Conservation (phyloP, 257 asterid species). For the Leptodermis oblonga region DNA sequence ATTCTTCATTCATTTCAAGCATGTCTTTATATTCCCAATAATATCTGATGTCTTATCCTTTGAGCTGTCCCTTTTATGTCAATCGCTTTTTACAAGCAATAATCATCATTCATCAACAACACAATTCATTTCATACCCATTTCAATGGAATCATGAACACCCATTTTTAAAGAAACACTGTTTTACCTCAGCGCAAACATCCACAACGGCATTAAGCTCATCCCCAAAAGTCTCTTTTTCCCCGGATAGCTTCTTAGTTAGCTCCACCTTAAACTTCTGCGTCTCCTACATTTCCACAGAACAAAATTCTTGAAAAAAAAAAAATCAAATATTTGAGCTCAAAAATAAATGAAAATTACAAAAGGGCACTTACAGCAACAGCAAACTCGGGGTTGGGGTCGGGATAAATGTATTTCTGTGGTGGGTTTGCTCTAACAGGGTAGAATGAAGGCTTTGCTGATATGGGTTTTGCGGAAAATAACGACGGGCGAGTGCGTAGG, state of each 20-base stretch:
- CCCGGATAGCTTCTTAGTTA: constrained; percentile 39
- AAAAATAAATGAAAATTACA: background rate
- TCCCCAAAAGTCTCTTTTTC: constrained; percentile 47
- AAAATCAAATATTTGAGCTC: background rate
- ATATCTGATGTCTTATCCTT: background rate
- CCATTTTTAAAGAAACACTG: background rate
- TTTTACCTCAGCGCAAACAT: constrained; percentile 43
- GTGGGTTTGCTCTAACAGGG: constrained; percentile 30
- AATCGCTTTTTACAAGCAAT: background rate
- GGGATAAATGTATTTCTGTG: constrained; percentile 47
- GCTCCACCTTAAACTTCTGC: constrained; percentile 49
- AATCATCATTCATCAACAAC: background rate
- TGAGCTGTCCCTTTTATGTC: background rate
- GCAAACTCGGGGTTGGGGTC: constrained; percentile 65
- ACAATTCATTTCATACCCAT: background rate
- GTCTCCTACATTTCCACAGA: constrained; percentile 39
- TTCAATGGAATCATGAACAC: background rate
- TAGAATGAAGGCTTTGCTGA: constrained; percentile 11
- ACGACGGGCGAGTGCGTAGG: constrained; percentile 18
- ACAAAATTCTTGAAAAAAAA: background rate
- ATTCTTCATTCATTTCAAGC: constrained; percentile 1
- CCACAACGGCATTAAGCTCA: constrained; percentile 48
- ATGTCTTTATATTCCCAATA: background rate
- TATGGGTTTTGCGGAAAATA: constrained; percentile 5
- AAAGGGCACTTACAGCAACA: constrained; percentile 39